These are phyloP conservation scores for Trichocomaceae sp. DNA, from an alignment of 2,329 filamentous ascomycete genomes.

Conservation along the genomic window DNA sequence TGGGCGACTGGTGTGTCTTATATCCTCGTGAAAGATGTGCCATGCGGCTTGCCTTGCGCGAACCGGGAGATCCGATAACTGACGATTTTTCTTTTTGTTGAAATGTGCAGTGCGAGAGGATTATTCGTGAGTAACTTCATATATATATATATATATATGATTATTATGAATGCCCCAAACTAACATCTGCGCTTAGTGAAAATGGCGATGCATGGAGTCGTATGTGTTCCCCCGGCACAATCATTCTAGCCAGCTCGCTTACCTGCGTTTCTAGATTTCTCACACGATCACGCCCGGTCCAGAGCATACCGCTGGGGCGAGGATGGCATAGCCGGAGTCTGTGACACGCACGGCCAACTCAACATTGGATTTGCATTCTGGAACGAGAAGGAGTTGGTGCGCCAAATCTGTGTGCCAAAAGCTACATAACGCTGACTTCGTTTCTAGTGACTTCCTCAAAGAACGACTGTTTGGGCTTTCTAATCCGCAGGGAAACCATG, in stretches of 20 bases:
- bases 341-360: slow-evolving; percentile 82
- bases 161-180: background rate
- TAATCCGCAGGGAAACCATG: slow-evolving; percentile 95
- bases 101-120: slow-evolving; percentile 68
- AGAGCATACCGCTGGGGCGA: slow-evolving; percentile 93
- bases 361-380: slow-evolving; percentile 96
- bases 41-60: background rate
- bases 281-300: slow-evolving; percentile 83
- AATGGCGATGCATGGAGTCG: slow-evolving; percentile 91
- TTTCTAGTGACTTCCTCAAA: slow-evolving; percentile 74
- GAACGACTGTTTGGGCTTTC: slow-evolving; percentile 91
- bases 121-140: slow-evolving; percentile 59
- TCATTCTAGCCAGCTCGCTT: slow-evolving; percentile 1
- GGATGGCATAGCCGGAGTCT: slow-evolving; percentile 93
- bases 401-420: background rate
- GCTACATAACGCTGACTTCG: background rate
- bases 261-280: slow-evolving; percentile 61
- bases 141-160: too few relatives aligned
- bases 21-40: background rate
- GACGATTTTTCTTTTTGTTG: background rate
- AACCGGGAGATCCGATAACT: background rate
- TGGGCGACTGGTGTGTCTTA: slow-evolving; percentile 74
- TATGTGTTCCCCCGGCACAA: slow-evolving; percentile 36
- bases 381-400: slow-evolving; percentile 85
- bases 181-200: slow-evolving; percentile 46